These are phyloP conservation scores for Cyclanthera cordifolia DNA, from an alignment of 306 rosid genomes.

Conservation along the genomic window DNA sequence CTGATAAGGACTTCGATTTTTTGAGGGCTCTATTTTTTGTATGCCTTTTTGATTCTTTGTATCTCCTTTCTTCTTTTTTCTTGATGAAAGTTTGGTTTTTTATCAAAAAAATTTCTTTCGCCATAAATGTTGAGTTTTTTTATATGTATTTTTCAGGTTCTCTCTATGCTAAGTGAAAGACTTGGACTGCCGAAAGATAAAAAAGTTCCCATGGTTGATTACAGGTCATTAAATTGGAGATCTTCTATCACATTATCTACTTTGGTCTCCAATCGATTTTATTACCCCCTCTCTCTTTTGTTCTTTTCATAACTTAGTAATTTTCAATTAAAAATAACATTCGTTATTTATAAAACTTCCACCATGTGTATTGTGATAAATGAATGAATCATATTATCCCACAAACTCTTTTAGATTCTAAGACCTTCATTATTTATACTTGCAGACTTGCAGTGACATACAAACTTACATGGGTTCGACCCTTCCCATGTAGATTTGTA, in stretches of 20 bases:
- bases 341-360: not conserved
- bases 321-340: not conserved
- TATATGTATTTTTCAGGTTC: constrained; percentile 44
- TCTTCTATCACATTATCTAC: constrained; percentile 11
- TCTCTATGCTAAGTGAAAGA: constrained; percentile 57
- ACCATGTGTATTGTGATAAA: not conserved
- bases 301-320: not conserved
- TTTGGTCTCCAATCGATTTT: constrained; percentile 6
- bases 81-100: too few species aligned
- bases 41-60: too few species aligned
- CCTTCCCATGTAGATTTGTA: not conserved
- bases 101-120: too few species aligned
- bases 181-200: constrained; percentile 48
- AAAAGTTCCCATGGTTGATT: constrained; percentile 53
- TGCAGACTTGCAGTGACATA: not conserved
- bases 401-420: not conserved
- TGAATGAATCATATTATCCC: not conserved
- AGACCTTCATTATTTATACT: not conserved
- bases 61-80: too few species aligned
- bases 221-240: constrained; percentile 42
- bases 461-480: not conserved
- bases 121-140: not conserved
- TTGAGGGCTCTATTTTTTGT: too few species aligned
- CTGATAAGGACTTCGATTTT: too few species aligned
- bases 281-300: not conserved